Evolutionary conservation across 2,329 filamentous ascomycete species (phyloP), one percentile per base, ranked within the genome.

Genomic region (Davidsoniella australis): DNA sequence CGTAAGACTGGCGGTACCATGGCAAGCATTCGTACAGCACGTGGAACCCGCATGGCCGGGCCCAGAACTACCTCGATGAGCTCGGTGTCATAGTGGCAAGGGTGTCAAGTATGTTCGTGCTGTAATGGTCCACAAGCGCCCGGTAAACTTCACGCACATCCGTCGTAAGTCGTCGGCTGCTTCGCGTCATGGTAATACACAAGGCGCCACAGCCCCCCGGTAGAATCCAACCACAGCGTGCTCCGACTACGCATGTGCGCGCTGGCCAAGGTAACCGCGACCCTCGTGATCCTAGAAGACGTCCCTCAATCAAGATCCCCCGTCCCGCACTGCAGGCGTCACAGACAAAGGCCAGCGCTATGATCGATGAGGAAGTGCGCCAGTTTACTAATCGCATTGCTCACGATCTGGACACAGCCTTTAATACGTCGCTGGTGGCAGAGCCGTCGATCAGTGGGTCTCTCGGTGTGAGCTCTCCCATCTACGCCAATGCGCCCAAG

Each of bases 331-430:
- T 51, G 24, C 29, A 39, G 40, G 40, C 18, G 8, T 47, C 49
- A 5, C 39, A 47, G 23, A 47, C 49, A 5, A 46, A 51, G 17
- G 49, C 47, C 36, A 51, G 45, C 39, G 49, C 49, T 0, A n/a
- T 51, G 10, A 47, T 72, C 57, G 80, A 76, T 56, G 85, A 87
- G 52, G 88, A 94, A 60, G 75, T 91, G 48, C 74, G 85, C 5
- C 81, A 89, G 57, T 82, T 93, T 51, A 94, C 86, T 57, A 42
- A 40, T 57, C 86, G 86, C 57, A 79, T 95, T 54, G 85, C 86
- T 45, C 85, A 86, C 62, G 85, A 91, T 52, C 93, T 88, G 59
- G 88, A 96, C 59, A 85, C 91, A 58, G 88, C 88, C 1, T 95
- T 96, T 67, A 88, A 85, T 59, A 78, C 82, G 56, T 72, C 70